Evolutionary conservation across 371 early-diverging fungal genomes (phyloP), one percentile per base, ranked within the genome.

Genomic region (Mucor lusitanicus): DNA sequence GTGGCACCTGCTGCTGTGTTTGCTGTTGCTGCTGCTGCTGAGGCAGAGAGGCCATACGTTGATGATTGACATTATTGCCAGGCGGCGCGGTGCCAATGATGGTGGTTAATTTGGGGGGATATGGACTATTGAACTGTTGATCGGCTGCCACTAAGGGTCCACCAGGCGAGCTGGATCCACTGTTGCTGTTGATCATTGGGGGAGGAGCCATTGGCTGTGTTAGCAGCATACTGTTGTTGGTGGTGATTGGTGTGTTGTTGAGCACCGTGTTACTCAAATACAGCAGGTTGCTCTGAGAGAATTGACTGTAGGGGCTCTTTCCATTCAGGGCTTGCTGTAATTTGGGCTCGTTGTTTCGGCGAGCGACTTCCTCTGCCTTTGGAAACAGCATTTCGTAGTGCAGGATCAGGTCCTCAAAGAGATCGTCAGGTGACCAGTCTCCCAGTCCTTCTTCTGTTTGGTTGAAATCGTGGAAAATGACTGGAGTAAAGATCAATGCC

Each of bases 391-490:
- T 50, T 11, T 72, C 65, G 53, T 44, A 53, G 46, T 69, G 17
- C 11, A 72, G 35, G 15, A 78, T 64, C 11, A 78, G 33, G 53
- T 78, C 78, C 37, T 75, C 78, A 63, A 78, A 72, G 2, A 78
- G 54, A 42, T 70, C 68, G 19, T 78, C 78, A 1, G 70, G 65
- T 2, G 68, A 64, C 73, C 75, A 78, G 17, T 74, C 78, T 12
- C 65, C 64, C 6, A 46, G 12, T 17, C 40, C 25, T 28, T 70
- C 67, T 54, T 72, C 69, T 8, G 78, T 76, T 53, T 78, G 81
- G 67, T 84, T 85, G 27, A 82, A 83, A 32, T 88, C 88, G 30
- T 88, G 88, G 68, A 88, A 88, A 28, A 88, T 80, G 1, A 85
- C 86, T 0, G 88, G 88, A 25, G 88, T 85, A 58, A 86, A 88